These are phyloP conservation scores for Odontarrhena argentea DNA, from an alignment of 345 rosid species.

Conservation along the genomic window DNA sequence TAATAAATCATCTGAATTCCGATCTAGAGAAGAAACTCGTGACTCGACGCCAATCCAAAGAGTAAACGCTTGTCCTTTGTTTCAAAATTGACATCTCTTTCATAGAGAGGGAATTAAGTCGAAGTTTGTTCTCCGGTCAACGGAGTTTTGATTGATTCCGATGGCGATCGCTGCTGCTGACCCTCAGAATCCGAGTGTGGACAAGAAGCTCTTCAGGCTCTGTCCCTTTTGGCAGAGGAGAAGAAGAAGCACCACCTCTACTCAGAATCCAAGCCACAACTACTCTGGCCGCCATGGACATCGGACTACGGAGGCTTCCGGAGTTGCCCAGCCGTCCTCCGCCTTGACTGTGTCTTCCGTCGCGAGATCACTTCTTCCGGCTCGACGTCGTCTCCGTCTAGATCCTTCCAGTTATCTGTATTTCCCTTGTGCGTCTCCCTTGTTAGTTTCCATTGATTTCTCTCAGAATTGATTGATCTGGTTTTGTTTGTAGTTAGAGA, in stretches of 20 bases:
- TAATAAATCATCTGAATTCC: too few relatives aligned
- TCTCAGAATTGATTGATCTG: conserved; percentile 6
- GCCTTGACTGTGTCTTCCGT: conserved; percentile 62
- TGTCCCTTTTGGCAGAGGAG: conserved; percentile 80
- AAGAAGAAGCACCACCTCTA: conserved; percentile 51
- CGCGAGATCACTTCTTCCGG: conserved; percentile 84
- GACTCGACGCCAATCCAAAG: too few relatives aligned
- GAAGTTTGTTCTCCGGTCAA: conserved; percentile 22
- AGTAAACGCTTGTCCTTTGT: too few relatives aligned
- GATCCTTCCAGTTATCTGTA: conserved; percentile 81
- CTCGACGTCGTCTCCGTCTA: conserved; percentile 86
- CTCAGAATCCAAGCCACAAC: conserved; percentile 54
- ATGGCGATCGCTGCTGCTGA: conserved; percentile 64
- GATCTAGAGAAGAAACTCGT: too few relatives aligned
- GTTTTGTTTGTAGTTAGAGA: not conserved
- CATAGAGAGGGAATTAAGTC: not conserved
- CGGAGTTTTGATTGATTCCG: conserved; percentile 16
- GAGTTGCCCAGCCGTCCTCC: conserved; percentile 42
- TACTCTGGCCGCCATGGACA: conserved; percentile 32
- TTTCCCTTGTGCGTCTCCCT: conserved; percentile 66
- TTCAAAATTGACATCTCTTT: too few relatives aligned
- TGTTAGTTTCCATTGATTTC: not conserved
- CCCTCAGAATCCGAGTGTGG: conserved; percentile 47
- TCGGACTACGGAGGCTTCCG: conserved; percentile 42
- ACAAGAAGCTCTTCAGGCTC: conserved; percentile 58